These are phyloP conservation scores for Fusarium sp. DNA, from an alignment of 2,329 filamentous ascomycete species.

Conservation along the genomic window DNA sequence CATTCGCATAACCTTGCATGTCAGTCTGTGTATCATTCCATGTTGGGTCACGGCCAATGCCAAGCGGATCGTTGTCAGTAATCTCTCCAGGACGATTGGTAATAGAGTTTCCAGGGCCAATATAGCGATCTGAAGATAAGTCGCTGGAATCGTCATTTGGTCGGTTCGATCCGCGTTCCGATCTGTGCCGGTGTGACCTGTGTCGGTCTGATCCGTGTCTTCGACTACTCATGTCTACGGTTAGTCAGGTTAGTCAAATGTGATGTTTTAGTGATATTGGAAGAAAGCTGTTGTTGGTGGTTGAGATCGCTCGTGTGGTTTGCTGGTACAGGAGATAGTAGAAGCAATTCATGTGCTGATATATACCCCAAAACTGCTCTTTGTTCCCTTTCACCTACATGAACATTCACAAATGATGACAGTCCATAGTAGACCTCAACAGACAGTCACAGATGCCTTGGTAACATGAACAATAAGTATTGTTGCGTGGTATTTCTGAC, in stretches of 20 bases:
- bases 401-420: neutral
- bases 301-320: neutral
- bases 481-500: neutral
- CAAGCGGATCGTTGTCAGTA: no score
- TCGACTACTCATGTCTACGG: neutral
- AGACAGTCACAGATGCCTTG: neutral
- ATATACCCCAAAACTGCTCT: neutral
- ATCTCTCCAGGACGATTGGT: no score
- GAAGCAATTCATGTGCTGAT: neutral
- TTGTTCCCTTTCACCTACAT: neutral
- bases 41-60: no score
- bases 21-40: no score
- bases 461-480: neutral
- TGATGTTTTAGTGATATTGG: neutral
- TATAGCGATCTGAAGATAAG: no score
- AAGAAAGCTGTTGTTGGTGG: rapidly evolving
- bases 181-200: no score
- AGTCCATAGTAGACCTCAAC: rapidly evolving
- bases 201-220: neutral
- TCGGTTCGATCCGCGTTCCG: neutral
- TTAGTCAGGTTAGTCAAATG: neutral
- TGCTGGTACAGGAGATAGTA: neutral
- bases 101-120: no score
- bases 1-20: no score
- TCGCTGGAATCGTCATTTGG: neutral